phyloP scores from a whole-genome alignment of 163 green algal species.

The Chlamydomonas reinhardtii region DNA sequence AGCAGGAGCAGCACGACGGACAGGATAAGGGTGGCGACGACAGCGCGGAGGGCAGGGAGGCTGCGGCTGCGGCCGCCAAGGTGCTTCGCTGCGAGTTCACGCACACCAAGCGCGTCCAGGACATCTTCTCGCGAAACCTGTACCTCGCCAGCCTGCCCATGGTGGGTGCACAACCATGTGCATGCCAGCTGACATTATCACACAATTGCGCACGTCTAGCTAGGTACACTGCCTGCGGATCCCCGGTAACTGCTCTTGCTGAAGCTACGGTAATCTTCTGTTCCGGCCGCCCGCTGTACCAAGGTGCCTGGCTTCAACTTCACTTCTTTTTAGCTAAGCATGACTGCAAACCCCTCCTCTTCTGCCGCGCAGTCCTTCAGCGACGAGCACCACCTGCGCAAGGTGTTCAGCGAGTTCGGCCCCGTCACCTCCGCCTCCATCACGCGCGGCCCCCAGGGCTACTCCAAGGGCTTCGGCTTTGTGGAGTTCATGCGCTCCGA shows the following conservation, averaged over 20 bases:
- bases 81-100: conserved; percentile 69
- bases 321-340: too few relatives aligned
- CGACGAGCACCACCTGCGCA: conserved; percentile 28
- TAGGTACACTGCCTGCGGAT: too few relatives aligned
- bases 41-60: neutral
- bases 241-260: too few relatives aligned
- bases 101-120: conserved; percentile 45
- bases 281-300: too few relatives aligned
- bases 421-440: conserved; percentile 55
- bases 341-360: too few relatives aligned
- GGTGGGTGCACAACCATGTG: conserved; percentile 32
- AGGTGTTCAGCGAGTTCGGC: conserved; percentile 64
- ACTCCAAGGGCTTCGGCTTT: conserved; percentile 75
- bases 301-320: too few relatives aligned
- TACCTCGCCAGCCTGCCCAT: conserved; percentile 70
- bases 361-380: conserved; percentile 52
- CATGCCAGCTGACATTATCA: too few relatives aligned
- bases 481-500: conserved; percentile 73
- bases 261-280: too few relatives aligned
- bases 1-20: neutral
- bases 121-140: conserved; percentile 68
- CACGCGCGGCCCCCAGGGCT: conserved; percentile 31
- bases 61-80: neutral
- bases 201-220: too few relatives aligned
- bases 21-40: neutral